phyloP scores from a whole-genome alignment of 805 yeast species.

The Yamadazyma tumulicola region DNA sequence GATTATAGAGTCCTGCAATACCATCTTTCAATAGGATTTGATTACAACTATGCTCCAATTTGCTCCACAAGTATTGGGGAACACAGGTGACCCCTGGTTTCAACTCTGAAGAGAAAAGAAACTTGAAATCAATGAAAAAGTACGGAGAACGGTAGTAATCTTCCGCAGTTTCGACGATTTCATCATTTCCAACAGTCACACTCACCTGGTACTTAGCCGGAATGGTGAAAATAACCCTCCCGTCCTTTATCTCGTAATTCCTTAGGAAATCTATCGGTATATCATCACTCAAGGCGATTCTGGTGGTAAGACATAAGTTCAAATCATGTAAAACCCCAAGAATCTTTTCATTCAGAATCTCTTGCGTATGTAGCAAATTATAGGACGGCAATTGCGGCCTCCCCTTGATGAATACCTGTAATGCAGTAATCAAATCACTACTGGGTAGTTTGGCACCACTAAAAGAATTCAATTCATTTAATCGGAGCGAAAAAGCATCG shows the following conservation, averaged over 20 bases:
- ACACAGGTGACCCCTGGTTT: slow-evolving; percentile 22
- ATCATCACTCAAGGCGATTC: slow-evolving; percentile 64
- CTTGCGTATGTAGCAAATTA: slow-evolving; percentile 47
- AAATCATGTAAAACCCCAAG: slow-evolving; percentile 62
- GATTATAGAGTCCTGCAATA: slow-evolving; percentile 50
- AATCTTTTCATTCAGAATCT: slow-evolving; percentile 53
- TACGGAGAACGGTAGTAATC: slow-evolving; percentile 55
- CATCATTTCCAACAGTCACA: slow-evolving; percentile 67
- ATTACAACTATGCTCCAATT: slow-evolving; percentile 57
- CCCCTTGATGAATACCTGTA: slow-evolving; percentile 78
- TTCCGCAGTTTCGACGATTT: slow-evolving; percentile 45
- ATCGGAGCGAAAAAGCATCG: slow-evolving; percentile 55
- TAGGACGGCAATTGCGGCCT: slow-evolving; percentile 71
- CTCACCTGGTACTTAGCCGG: slow-evolving; percentile 57
- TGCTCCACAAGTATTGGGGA: slow-evolving; percentile 30
- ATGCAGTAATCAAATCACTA: slow-evolving; percentile 83
- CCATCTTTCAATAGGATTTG: slow-evolving; percentile 44
- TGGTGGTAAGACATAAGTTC: slow-evolving; percentile 67
- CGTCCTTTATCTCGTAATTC: slow-evolving; percentile 66
- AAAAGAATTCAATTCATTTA: slow-evolving; percentile 67
- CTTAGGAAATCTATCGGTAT: slow-evolving; percentile 61
- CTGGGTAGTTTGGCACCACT: slow-evolving; percentile 89
- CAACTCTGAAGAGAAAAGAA: slow-evolving; percentile 38
- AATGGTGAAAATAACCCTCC: slow-evolving; percentile 66
- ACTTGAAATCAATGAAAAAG: slow-evolving; percentile 72